phyloP scores from a whole-genome alignment of 2,329 filamentous ascomycete genomes.

The Paradendryphiella salina region DNA sequence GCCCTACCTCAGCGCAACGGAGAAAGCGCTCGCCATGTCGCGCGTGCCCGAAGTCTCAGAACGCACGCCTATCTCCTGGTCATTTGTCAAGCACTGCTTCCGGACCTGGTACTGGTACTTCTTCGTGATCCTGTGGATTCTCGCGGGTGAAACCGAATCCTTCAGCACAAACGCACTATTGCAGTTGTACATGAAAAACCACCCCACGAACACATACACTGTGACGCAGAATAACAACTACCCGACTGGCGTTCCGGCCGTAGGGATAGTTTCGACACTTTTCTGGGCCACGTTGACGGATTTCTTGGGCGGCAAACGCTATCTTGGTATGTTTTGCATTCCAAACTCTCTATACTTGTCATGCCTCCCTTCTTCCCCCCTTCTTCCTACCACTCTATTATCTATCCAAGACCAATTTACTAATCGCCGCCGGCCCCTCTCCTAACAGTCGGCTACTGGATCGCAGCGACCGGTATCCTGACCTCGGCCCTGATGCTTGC shows the following conservation, averaged over 20 bases:
- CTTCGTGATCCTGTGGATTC: slow-evolving; percentile 68
- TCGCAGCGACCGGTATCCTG: slow-evolving; percentile 64
- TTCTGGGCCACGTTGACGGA: slow-evolving; percentile 73
- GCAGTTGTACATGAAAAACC: slow-evolving; percentile 55
- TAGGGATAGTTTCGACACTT: slow-evolving; percentile 60
- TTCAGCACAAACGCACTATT: slow-evolving; percentile 67
- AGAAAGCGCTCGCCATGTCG: slow-evolving; percentile 50
- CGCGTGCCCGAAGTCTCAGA: slow-evolving; percentile 52
- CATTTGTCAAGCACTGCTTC: slow-evolving; percentile 60
- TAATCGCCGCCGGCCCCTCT: too few species aligned
- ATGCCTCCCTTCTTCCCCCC: too few species aligned
- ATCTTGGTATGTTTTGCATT: slow-evolving; percentile 56
- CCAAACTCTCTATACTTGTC: too few species aligned
- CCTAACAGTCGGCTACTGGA: slow-evolving; percentile 59
- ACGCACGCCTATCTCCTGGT: slow-evolving; percentile 52
- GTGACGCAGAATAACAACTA: slow-evolving; percentile 59
- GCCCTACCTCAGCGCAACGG: slow-evolving; percentile 48
- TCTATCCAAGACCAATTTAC: too few species aligned
- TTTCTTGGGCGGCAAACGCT: slow-evolving; percentile 64
- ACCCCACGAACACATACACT: slow-evolving; percentile 52
- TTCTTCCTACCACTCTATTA: too few species aligned
- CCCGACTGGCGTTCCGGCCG: slow-evolving; percentile 57
- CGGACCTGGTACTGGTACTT: slow-evolving; percentile 67
- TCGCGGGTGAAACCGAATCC: slow-evolving; percentile 72
- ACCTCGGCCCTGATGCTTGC: slow-evolving; percentile 66